Base-by-base conservation (phyloP, 805 yeast species). In the Ogataea paradorogensis region DNA sequence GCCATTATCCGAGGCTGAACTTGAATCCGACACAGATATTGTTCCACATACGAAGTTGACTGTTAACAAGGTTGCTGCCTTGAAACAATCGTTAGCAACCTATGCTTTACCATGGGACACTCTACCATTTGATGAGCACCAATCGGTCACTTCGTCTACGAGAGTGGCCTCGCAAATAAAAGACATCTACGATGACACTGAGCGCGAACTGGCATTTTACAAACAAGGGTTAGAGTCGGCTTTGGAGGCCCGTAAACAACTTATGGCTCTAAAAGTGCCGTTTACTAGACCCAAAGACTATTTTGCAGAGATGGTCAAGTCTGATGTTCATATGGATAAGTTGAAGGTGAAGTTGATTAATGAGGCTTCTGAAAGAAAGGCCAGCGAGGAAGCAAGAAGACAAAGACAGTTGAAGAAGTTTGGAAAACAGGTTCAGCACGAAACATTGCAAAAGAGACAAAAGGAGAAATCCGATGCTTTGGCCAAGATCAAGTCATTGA, bases 221-320 rank as follows among this genome's bases (percentile, higher is more conserved):
- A 89, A 87, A 61, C 99, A 93, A 69, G 95, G 95, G 6, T 74
- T 93, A 42, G 83, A 78, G 37, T 95, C 97, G 4, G 93, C 85
- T 21, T 66, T 73, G 36, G 77, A 74, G 51, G 96, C 85, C 18
- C 81, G 91, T 56, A 62, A 72, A 33, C 75, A 76, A 39, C 69
- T 85, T 29, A 66, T 80, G 41, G 80, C 80, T 56, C 73, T 85
- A 50, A 82, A 82, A 58, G 80, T 91, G 23, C 88, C 96, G 45
- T 93, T 93, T 62, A 73, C 95, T 21, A 79, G 99, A 63, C 99
- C 99, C 26, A 69, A 78, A 56, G 99, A 93, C 62, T 93, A 87
- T 64, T 93, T 93, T 68, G 99, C 99, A 14, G 99, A 93, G 67
- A 93, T 93, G 99, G 86, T 89, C 45, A 93, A 93, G 70, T 82